Evolutionary conservation across 1,284 basidiomycete species (phyloP), one percentile per base, ranked within the genome.

Genomic region (Papiliotrema laurentii): DNA sequence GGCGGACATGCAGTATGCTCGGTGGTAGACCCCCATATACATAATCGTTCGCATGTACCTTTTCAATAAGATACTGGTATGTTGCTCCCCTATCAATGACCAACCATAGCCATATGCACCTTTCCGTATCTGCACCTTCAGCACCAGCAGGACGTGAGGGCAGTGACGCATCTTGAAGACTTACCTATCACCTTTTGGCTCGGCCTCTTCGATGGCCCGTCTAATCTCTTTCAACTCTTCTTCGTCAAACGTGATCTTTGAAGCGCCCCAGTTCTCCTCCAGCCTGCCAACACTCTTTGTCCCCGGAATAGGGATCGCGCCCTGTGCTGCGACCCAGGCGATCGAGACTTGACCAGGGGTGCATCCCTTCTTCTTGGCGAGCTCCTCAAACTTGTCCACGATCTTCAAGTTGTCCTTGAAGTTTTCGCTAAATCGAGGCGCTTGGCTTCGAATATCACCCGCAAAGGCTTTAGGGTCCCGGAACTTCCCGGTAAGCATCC

Each of bases 311-410:
- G 74, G 68, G 36, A 75, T 68, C 2, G 64, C 66, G 1, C 71
- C 72, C 48, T 75, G 72, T 0, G 61, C 59, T 13, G 72, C 60
- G 27, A 77, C 61, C 77, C 77, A 78, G 1, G 76, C 75, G 4
- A 78, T 56, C 11, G 68, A 63, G 2, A 77, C 54, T 55, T 77
- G 76, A 1, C 67, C 60, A 0, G 71, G 50, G 0, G 74, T 71
- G 36, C 63, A 64, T 4, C 64, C 62, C 53, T 73, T 73, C 49
- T 59, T 58, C 24, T 57, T 36, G 9, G 72, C 71, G 22, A 75
- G 44, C 24, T 43, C 34, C 18, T 56, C 36, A 19, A 64, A 69
- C 49, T 49, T 61, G 53, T 50, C 68, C 36, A 58, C 71, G 39
- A 70, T 54, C 36, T 49, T 35, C 34, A 75, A 43, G 51, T 76